Evolutionary conservation across 805 yeast species (phyloP).

Genomic region (Peterozyma toletana): DNA sequence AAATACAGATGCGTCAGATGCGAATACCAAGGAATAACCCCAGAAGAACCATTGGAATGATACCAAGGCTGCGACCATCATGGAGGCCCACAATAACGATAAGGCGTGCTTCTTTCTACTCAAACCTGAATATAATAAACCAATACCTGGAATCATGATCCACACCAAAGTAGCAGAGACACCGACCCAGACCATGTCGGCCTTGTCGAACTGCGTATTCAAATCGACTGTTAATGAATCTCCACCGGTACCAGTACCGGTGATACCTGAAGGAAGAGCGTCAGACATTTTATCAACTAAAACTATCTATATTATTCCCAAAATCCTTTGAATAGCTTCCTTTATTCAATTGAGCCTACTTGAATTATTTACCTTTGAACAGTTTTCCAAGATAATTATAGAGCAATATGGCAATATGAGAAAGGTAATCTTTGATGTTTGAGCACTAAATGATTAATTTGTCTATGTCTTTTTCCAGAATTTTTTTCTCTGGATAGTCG

Average conservation of each 20-base stretch:
- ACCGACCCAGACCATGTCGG: constrained; percentile 83
- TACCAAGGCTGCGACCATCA: constrained; percentile 79
- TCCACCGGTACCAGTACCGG: constrained; percentile 72
- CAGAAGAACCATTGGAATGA: constrained; percentile 97
- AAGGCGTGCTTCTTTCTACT: constrained; percentile 95
- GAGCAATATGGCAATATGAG: too few species aligned
- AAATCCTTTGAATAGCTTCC: too few species aligned
- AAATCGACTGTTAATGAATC: constrained; percentile 67
- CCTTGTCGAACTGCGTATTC: constrained; percentile 61
- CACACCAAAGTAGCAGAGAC: constrained; percentile 76
- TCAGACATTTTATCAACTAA: constrained; percentile 9
- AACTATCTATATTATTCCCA: too few species aligned
- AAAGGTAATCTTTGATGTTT: too few species aligned
- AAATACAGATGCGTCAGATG: constrained; percentile 44
- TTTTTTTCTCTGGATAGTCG: too few species aligned
- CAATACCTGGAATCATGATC: constrained; percentile 97
- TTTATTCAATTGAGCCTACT: too few species aligned
- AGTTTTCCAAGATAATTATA: too few species aligned
- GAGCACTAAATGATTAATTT: too few species aligned
- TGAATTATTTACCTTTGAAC: too few species aligned
- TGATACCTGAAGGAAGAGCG: constrained; percentile 29
- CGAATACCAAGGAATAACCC: constrained; percentile 90
- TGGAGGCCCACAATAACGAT: constrained; percentile 87
- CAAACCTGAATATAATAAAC: constrained; percentile 86
- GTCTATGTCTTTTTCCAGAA: too few species aligned